A percentile compares a stretch with the other conserved stretches of the same genome.
phyloP scores from a whole-genome alignment of 148 eudicot species.

The Amaranthus palmeri region DNA sequence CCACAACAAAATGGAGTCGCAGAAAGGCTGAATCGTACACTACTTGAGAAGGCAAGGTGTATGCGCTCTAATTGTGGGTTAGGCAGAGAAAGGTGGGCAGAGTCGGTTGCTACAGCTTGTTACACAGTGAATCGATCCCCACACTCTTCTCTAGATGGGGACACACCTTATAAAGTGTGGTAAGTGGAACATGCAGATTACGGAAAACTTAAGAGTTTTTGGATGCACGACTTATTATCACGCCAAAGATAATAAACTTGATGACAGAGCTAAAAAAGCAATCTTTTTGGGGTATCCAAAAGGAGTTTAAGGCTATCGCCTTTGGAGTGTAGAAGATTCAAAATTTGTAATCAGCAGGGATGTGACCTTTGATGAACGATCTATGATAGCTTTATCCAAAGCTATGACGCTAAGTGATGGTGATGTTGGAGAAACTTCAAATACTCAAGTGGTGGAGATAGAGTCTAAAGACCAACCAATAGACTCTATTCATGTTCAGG shows the following conservation, averaged over 20 bases:
- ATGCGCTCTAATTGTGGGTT: constrained; percentile 11
- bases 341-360: too few species aligned
- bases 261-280: too few species aligned
- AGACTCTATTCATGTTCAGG: background rate
- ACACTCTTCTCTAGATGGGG: background rate
- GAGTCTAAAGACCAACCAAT: too few species aligned
- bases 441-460: background rate
- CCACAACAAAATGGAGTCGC: background rate
- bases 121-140: background rate
- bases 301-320: too few species aligned
- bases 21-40: background rate
- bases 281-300: too few species aligned
- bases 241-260: too few species aligned
- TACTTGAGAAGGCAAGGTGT: constrained; percentile 7
- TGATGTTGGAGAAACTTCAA: background rate
- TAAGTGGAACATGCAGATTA: too few species aligned
- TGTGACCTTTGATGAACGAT: background rate
- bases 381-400: background rate
- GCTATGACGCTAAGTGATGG: background rate
- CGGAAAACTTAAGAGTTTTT: too few species aligned
- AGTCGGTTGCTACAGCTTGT: background rate
- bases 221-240: too few species aligned
- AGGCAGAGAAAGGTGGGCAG: constrained; percentile 5
- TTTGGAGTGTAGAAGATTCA: background rate
- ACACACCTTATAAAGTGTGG: too few species aligned